These are phyloP conservation scores for Pichia norvegensis DNA, from an alignment of 1,139 yeast genomes.

Conservation along the genomic window DNA sequence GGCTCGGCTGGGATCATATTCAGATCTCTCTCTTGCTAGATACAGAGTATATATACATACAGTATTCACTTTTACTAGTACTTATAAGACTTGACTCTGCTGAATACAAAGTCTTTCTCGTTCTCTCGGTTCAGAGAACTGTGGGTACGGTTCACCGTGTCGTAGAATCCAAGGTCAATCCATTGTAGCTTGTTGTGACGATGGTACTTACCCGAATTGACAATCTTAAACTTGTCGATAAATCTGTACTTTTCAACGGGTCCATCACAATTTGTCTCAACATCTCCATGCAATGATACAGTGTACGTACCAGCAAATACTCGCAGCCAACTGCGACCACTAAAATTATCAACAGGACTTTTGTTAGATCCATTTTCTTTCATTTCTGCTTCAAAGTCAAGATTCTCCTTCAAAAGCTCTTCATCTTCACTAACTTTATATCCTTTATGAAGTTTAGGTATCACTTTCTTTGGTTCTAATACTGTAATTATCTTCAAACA, in stretches of 20 bases:
- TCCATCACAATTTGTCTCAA: slow-evolving; percentile 49
- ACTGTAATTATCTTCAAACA: slow-evolving; percentile 60
- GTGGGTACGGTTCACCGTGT: slow-evolving; percentile 39
- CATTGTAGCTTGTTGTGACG: slow-evolving; percentile 63
- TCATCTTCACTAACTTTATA: slow-evolving; percentile 11
- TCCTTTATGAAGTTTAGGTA: slow-evolving; percentile 25
- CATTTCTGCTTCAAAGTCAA: slow-evolving; percentile 24
- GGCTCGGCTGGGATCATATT: neutral
- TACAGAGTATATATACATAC: no score
- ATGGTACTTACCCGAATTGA: slow-evolving; percentile 44
- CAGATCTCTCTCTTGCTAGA: no score
- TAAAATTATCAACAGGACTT: slow-evolving; percentile 8
- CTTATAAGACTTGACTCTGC: slow-evolving; percentile 46
- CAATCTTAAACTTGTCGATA: slow-evolving; percentile 52
- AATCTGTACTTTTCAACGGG: slow-evolving; percentile 56
- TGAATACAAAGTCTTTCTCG: slow-evolving; percentile 71
- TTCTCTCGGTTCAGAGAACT: slow-evolving; percentile 52
- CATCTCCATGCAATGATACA: slow-evolving; percentile 48
- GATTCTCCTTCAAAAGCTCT: slow-evolving; percentile 8
- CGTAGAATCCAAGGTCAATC: slow-evolving; percentile 51
- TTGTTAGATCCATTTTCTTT: neutral
- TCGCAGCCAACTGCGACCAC: slow-evolving; percentile 22
- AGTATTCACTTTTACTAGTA: slow-evolving; percentile 1
- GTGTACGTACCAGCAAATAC: slow-evolving; percentile 49
- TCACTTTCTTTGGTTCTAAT: slow-evolving; percentile 56